These are phyloP conservation scores for Diaporthe ampelina DNA, from an alignment of 2,329 filamentous ascomycete species.

Conservation along the genomic window DNA sequence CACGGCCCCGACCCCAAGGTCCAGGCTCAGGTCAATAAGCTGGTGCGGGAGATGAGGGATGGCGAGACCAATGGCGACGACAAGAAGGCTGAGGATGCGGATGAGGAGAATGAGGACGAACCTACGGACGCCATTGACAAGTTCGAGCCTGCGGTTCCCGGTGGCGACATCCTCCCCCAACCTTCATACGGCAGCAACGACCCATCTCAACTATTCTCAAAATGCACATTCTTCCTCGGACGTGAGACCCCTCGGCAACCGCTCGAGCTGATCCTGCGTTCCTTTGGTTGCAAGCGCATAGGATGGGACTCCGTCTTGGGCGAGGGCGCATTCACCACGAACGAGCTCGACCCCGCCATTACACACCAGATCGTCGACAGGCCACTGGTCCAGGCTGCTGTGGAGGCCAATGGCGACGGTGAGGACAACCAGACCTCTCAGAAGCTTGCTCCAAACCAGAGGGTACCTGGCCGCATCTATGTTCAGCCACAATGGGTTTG, in stretches of 20 bases:
- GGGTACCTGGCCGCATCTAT: conserved; percentile 92
- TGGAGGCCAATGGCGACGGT: conserved; percentile 62
- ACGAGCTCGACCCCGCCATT: conserved; percentile 89
- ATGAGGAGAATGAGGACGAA: conserved; percentile 62
- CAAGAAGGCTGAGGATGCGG: conserved; percentile 55
- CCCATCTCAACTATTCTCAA: conserved; percentile 83
- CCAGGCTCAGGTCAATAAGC: conserved; percentile 77
- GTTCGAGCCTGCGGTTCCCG: conserved; percentile 86
- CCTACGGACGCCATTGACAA: conserved; percentile 82
- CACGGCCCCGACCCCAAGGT: conserved; percentile 72
- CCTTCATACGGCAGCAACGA: conserved; percentile 77
- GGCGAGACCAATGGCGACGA: conserved; percentile 58
- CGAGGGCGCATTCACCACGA: conserved; percentile 90
- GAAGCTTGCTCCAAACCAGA: conserved; percentile 72
- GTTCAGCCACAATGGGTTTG: conserved; percentile 99
- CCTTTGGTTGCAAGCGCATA: conserved; percentile 95
- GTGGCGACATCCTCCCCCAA: conserved; percentile 89
- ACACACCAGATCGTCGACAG: conserved; percentile 98
- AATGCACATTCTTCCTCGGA: conserved; percentile 92
- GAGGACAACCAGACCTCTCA: conserved; percentile 75
- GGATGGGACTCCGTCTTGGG: conserved; percentile 95
- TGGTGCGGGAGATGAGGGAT: conserved; percentile 76
- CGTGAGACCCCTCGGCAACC: conserved; percentile 92
- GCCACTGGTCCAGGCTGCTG: conserved; percentile 76
- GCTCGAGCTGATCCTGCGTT: conserved; percentile 91